Evolutionary conservation across 768 basidiomycete species (phyloP).

Genomic region (Boletus fagicola): DNA sequence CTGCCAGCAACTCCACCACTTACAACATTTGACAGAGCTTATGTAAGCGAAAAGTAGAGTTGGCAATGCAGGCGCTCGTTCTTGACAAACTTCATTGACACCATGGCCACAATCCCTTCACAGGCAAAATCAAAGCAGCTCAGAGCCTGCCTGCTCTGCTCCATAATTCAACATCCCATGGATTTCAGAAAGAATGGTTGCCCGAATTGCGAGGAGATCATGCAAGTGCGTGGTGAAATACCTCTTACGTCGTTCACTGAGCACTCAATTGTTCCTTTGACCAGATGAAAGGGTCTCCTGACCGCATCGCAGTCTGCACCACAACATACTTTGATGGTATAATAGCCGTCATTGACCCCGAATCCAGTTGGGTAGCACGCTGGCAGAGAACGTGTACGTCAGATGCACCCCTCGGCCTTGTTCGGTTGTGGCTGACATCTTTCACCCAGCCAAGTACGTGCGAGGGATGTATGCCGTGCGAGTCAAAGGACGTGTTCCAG

Average conservation of each 20-base stretch:
- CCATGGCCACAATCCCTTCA: conserved; percentile 49
- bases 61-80: no score
- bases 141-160: conserved; percentile 92
- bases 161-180: conserved; percentile 75
- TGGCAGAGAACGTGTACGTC: conserved; percentile 92
- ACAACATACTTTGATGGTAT: conserved; percentile 92
- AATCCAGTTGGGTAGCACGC: conserved; percentile 90
- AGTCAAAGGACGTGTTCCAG: conserved; percentile 80
- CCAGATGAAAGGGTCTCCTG: conserved; percentile 86
- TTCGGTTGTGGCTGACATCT: conserved; percentile 3
- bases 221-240: conserved; percentile 60
- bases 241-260: not conserved
- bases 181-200: conserved; percentile 89
- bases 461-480: conserved; percentile 93
- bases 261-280: not conserved
- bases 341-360: conserved; percentile 82
- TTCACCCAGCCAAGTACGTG: conserved; percentile 73
- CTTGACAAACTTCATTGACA: conserved; percentile 2
- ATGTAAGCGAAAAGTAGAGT: conserved; percentile 19
- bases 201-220: conserved; percentile 95
- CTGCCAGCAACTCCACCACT: not conserved
- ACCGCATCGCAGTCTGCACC: conserved; percentile 83
- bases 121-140: conserved; percentile 70
- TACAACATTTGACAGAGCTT: conserved; percentile 5
- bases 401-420: not conserved